These are phyloP conservation scores for Cutaneotrichosporon arboriforme DNA, from an alignment of 1,284 basidiomycete genomes.

Conservation along the genomic window DNA sequence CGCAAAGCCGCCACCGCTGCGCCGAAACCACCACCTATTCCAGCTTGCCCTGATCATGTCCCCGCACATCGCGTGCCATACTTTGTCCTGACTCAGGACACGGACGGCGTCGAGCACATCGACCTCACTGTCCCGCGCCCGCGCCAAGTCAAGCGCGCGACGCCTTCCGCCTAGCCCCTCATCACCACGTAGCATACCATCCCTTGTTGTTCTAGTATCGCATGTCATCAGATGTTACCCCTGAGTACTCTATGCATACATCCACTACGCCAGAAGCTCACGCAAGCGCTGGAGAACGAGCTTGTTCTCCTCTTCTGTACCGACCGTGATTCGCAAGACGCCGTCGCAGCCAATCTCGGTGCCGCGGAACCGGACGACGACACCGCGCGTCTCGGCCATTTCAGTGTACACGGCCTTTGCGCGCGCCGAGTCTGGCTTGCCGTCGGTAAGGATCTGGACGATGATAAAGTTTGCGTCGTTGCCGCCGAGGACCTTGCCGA, in stretches of 20 bases:
- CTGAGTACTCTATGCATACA: neutral
- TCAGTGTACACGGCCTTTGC: slow-evolving; percentile 70
- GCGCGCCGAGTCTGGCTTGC: slow-evolving; percentile 62
- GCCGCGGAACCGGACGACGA: slow-evolving; percentile 89
- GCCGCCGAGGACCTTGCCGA: slow-evolving; percentile 70
- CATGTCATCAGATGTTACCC: neutral
- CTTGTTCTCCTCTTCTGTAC: slow-evolving; percentile 72
- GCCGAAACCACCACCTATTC: neutral
- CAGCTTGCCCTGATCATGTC: neutral
- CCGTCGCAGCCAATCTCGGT: slow-evolving; percentile 79
- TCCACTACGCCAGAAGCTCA: slow-evolving; percentile 26
- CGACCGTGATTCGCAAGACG: slow-evolving; percentile 85
- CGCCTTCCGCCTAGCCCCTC: too few relatives aligned
- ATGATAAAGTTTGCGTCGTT: slow-evolving; percentile 91
- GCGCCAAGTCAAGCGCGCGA: neutral
- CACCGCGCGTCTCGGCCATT: slow-evolving; percentile 75
- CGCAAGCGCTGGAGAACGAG: slow-evolving; percentile 49
- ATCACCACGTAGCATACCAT: neutral
- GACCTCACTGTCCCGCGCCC: slow-evolving; percentile 4
- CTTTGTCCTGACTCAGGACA: neutral
- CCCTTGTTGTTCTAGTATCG: neutral
- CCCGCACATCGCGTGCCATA: neutral
- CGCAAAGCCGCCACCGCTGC: neutral
- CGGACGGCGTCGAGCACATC: slow-evolving; percentile 8
- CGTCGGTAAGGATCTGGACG: slow-evolving; percentile 64